Evolutionary conservation across 306 rosid species (phyloP), one percentile per base, ranked within the genome.

Genomic region (Glycine tomentella): DNA sequence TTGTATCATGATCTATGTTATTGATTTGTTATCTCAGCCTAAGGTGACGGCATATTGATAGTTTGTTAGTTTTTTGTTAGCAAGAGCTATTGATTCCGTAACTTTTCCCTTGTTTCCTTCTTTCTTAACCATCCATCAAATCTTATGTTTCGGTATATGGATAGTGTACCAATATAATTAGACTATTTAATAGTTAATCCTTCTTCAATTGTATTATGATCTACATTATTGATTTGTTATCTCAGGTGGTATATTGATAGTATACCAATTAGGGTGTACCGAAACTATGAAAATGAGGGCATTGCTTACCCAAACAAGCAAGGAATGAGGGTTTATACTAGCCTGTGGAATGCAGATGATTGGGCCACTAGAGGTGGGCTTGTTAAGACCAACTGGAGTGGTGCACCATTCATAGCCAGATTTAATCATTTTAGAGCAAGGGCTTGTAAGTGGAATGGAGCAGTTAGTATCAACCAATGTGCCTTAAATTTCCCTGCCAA

Each of bases 341-440:
- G 90, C 80, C 76, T 94, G 68, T 92, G 94, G 93, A 83, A 94
- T 76, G 97, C 92, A 13, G 95, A 92, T 80, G 73, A 88, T 58
- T 90, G 97, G 98, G 97, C 97, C 57, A 94, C 97, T 1, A 85
- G 89, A 82, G 98, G 98, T 13, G 97, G 97, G 10, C 81, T 87
- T 36, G 90, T 63, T 7, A 90, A 94, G 87, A 87, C 84, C n/a
- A 76, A 92, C 48, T 92, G 97, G 97, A 80, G 12, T 13, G 4
- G 42, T 73, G 86, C 97, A n/a, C 98, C 97, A 33, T 94, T 92
- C 83, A 82, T 10, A 15, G 95, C 98, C 6, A 80, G 82, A 46
- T 57, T 89, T 1, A 77, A 77, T 9, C 82, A 56, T 45, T 92
- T 94, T 45, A 86, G 98, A 77, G 90, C 92, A 58, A 88, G 94